Evolutionary conservation across 2,329 filamentous ascomycete species (phyloP), one percentile per base, ranked within the genome.

Genomic region (Ramularia endophylla): DNA sequence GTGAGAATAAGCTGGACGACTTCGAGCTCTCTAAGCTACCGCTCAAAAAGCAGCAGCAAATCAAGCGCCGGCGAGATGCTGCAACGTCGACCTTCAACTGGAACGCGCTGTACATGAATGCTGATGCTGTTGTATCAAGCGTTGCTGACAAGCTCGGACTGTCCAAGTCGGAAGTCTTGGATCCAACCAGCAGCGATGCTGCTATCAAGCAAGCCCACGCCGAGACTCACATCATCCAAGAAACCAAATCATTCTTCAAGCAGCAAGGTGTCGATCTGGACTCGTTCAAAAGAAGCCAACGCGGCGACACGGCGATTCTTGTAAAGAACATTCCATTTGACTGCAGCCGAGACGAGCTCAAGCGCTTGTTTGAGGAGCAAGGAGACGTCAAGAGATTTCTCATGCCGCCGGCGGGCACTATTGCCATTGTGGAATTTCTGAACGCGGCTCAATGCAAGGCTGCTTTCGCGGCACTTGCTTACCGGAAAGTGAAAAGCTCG

Each of bases 81-180:
- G 75, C 85, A 7, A 83, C 81, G 20, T 80, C 77, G 36, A 80
- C 78, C 1, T 97, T 97, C 68, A 95, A 90, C 62, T 98, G 92
- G 92, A 98, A 98, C 70, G 90, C 89, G n/a, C 72, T 98, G n/a
- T 98, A 92, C 65, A 94, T 98, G 85, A 95, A 85, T 65, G 85
- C 63, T 61, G 89, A 98, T 69, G 87, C 92, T 37, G 88, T 98
- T 38, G 89, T 95, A 66, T 81, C 86, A 36, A 94, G 89, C 5
- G 80, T 95, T 47, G 87, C 92, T 35, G 80, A 83, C 59, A 83
- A 89, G 40, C 74, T 98, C 43, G 89, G 90, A 34, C 78, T 98
- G 43, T 83, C 85, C 41, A 98, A 98, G 70, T 82, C 87, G 8
- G 88, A 95, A 56, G 68, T 98, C 43, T 74, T 98, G 33, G 90